Conservation (phyloP, 441 rosid species). For the Eutrema salsugineum region DNA sequence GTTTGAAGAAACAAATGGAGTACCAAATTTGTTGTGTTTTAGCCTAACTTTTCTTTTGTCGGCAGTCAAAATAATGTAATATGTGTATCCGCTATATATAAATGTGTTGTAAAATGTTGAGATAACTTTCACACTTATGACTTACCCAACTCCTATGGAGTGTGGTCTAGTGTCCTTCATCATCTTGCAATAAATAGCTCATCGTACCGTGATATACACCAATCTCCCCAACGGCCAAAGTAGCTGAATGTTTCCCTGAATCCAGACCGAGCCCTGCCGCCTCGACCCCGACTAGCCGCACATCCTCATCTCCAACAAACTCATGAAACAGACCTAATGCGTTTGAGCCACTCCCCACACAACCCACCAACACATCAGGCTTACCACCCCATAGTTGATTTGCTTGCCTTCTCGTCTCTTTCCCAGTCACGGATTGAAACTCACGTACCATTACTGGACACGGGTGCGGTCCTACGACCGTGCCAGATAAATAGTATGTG, state of each 20-base stretch:
- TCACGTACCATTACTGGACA: slow-evolving; percentile 72
- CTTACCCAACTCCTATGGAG: slow-evolving; percentile 72
- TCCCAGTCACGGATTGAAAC: slow-evolving; percentile 77
- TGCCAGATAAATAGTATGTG: slow-evolving; percentile 47
- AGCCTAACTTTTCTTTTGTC: not conserved
- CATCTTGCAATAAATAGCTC: slow-evolving; percentile 72
- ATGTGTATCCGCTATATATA: not conserved
- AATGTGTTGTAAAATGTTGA: not conserved
- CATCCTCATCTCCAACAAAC: slow-evolving; percentile 56
- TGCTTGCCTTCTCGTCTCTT: slow-evolving; percentile 73
- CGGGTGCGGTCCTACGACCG: slow-evolving; percentile 87
- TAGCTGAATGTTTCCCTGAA: slow-evolving; percentile 69
- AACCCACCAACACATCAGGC: slow-evolving; percentile 79
- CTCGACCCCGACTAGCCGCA: slow-evolving; percentile 71
- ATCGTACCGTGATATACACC: slow-evolving; percentile 87
- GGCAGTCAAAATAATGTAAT: not conserved
- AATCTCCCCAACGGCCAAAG: slow-evolving; percentile 64
- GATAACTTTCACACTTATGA: not conserved
- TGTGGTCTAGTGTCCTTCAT: slow-evolving; percentile 69
- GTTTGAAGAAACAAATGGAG: not conserved
- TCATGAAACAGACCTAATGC: slow-evolving; percentile 80
- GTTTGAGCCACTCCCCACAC: slow-evolving; percentile 80
- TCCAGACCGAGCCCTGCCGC: slow-evolving; percentile 77
- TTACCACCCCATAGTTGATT: slow-evolving; percentile 77
- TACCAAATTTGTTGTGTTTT: not conserved